Evolutionary conservation across 768 basidiomycete genomes (phyloP).

Genomic region (Strobilomyces dryophilus): DNA sequence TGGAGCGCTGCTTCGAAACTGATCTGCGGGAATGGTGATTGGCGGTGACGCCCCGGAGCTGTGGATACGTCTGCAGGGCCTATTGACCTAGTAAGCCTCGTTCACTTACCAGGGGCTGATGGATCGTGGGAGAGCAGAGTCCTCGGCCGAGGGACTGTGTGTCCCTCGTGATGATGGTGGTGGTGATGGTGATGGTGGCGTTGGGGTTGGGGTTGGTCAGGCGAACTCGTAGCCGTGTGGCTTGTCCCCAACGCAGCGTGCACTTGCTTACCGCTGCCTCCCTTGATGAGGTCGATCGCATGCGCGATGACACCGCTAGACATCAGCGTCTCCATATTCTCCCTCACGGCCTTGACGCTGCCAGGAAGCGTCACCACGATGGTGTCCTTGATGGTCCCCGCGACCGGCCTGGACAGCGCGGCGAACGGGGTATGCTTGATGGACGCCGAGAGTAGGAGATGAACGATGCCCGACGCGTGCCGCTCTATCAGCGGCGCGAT

Average conservation of each 20-base stretch:
- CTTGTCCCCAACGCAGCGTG: constrained; percentile 47
- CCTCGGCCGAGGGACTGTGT: constrained; percentile 50
- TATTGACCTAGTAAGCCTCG: background rate
- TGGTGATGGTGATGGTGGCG: constrained; percentile 32
- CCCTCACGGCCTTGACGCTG: constrained; percentile 79
- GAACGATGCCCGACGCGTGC: constrained; percentile 66
- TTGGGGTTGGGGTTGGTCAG: constrained; percentile 25
- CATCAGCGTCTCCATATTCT: constrained; percentile 66
- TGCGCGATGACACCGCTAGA: constrained; percentile 56
- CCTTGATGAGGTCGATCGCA: constrained; percentile 68
- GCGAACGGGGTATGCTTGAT: constrained; percentile 74
- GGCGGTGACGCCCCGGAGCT: constrained; percentile 70
- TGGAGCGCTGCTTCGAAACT: constrained; percentile 61
- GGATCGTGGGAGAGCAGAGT: constrained; percentile 67
- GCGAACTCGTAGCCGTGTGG: constrained; percentile 17
- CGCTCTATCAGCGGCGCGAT: constrained; percentile 63
- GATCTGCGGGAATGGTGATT: constrained; percentile 74
- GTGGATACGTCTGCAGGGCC: background rate
- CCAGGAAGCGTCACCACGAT: constrained; percentile 82
- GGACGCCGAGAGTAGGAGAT: constrained; percentile 66
- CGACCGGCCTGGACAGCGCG: constrained; percentile 78
- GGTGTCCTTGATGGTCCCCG: constrained; percentile 62
- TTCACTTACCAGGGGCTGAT: constrained; percentile 52
- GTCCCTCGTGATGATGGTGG: constrained; percentile 39
- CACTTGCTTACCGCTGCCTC: constrained; percentile 57